Percentiles rank a stretch among this genome's conserved stretches.
phyloP scores from a whole-genome alignment of 441 rosid genomes.

The Brassica hybrid region DNA sequence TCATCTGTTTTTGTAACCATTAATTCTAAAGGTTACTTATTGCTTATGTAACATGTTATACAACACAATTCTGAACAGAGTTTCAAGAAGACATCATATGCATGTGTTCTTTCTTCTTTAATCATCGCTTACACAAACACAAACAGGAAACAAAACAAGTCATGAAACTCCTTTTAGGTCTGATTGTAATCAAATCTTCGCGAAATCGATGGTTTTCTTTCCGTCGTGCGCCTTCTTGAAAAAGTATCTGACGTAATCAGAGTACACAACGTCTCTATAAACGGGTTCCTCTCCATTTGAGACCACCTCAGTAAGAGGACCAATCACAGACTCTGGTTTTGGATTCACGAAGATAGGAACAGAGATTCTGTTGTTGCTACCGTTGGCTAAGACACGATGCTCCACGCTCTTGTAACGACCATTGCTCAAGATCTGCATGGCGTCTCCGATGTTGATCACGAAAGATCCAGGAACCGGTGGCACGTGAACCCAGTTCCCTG shows the following conservation, averaged over 20 bases:
- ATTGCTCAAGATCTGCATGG: slow-evolving; percentile 61
- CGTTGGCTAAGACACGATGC: slow-evolving; percentile 51
- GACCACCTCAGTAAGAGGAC: slow-evolving; percentile 46
- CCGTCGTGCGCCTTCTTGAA: slow-evolving; percentile 49
- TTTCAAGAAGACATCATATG: neutral
- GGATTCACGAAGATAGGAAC: slow-evolving; percentile 54
- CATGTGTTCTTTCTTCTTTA: neutral
- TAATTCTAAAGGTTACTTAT: neutral
- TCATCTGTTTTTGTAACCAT: neutral
- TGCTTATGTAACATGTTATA: slow-evolving; percentile 2
- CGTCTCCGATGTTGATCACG: slow-evolving; percentile 56
- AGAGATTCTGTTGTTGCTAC: slow-evolving; percentile 46
- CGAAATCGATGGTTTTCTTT: slow-evolving; percentile 44
- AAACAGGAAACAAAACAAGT: slow-evolving; percentile 1
- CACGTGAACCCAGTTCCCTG: slow-evolving; percentile 52
- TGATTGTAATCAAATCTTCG: slow-evolving; percentile 34
- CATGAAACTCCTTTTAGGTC: slow-evolving; percentile 2
- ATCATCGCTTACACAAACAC: slow-evolving; percentile 27
- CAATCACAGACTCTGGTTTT: slow-evolving; percentile 41
- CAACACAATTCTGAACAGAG: slow-evolving; percentile 21
- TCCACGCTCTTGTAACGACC: slow-evolving; percentile 53
- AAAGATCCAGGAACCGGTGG: slow-evolving; percentile 52
- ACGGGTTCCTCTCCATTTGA: slow-evolving; percentile 46
- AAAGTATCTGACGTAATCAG: slow-evolving; percentile 49
- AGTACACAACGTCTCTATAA: slow-evolving; percentile 48